A percentile compares a stretch with the other conserved stretches of the same genome.
Conservation (phyloP, 495 filamentous ascomycete species). For the Penicillium steckii region DNA sequence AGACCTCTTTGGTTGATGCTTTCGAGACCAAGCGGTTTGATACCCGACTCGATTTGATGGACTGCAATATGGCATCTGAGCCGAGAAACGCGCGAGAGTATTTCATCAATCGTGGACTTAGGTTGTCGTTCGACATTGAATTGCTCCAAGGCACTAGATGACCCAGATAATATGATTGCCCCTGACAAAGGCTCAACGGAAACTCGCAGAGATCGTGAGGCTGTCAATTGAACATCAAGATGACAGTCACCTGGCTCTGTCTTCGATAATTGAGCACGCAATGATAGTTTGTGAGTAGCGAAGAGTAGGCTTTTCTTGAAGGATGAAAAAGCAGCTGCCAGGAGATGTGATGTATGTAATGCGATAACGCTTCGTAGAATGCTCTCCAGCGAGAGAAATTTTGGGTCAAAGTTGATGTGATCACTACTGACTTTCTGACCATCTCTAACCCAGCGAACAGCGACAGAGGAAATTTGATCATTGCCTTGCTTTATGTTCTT, state of each 20-base stretch:
- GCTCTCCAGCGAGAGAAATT: slow-evolving; percentile 65
- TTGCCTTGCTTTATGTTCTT: slow-evolving; percentile 1
- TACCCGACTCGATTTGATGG: slow-evolving; percentile 62
- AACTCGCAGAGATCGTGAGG: slow-evolving; percentile 54
- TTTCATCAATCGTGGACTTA: slow-evolving; percentile 54
- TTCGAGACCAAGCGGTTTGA: slow-evolving; percentile 61
- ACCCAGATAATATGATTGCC: slow-evolving; percentile 34
- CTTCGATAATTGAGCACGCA: slow-evolving; percentile 52
- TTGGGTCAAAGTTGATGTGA: slow-evolving; percentile 62
- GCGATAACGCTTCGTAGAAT: slow-evolving; percentile 74
- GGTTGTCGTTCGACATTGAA: slow-evolving; percentile 36
- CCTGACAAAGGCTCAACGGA: slow-evolving; percentile 65
- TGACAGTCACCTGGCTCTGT: slow-evolving; percentile 63
- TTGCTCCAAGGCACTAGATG: slow-evolving; percentile 46
- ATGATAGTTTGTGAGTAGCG: slow-evolving; percentile 48
- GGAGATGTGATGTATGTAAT: slow-evolving; percentile 65
- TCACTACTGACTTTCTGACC: slow-evolving; percentile 67
- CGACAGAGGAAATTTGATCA: slow-evolving; percentile 49
- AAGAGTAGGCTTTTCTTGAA: slow-evolving; percentile 59
- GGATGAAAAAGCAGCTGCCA: slow-evolving; percentile 57
- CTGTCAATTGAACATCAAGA: slow-evolving; percentile 66
- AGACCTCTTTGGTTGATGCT: slow-evolving; percentile 51
- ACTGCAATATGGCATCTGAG: slow-evolving; percentile 57
- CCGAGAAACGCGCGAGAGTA: slow-evolving; percentile 48
- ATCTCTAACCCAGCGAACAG: slow-evolving; percentile 81